A percentile compares a stretch with the other conserved stretches of the same genome.
Conservation (phyloP, 371 early-diverging fungal species). For the Mucor lusitanicus region DNA sequence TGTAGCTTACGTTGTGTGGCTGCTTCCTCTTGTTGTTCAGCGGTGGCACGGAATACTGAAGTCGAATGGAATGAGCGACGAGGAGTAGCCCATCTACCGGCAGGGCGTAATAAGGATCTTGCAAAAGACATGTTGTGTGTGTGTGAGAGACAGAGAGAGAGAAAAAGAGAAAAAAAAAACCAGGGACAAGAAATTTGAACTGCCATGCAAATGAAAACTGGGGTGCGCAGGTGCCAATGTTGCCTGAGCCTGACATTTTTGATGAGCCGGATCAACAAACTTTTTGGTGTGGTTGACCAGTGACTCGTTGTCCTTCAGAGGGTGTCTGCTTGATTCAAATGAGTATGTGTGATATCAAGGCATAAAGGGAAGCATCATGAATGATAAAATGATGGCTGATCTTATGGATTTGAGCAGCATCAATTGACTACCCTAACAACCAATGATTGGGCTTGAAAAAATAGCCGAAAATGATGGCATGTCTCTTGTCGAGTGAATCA, state of each 20-base stretch:
- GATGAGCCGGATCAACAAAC: neutral
- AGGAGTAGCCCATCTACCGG: neutral
- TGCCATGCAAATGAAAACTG: neutral
- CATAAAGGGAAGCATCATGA: neutral
- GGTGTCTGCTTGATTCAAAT: too few relatives aligned
- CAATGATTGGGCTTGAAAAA: neutral
- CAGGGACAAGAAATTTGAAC: slow-evolving; percentile 14
- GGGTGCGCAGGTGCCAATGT: neutral
- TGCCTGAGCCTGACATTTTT: neutral
- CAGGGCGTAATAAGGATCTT: slow-evolving; percentile 8
- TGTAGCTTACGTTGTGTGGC: slow-evolving; percentile 25
- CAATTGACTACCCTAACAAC: neutral
- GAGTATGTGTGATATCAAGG: neutral
- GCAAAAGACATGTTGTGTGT: slow-evolving; percentile 8
- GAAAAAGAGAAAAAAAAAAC: neutral
- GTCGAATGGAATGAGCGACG: slow-evolving; percentile 17
- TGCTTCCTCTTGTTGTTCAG: slow-evolving; percentile 21
- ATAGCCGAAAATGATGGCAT: neutral
- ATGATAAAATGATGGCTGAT: neutral
- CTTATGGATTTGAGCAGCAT: neutral
- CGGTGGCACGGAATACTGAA: slow-evolving; percentile 4
- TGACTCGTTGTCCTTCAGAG: neutral
- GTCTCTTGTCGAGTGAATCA: neutral
- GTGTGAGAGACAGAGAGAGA: neutral
- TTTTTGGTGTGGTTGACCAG: neutral